Evolutionary conservation across 495 filamentous ascomycete species (phyloP).

Genomic region (Acidiella bohemica): DNA sequence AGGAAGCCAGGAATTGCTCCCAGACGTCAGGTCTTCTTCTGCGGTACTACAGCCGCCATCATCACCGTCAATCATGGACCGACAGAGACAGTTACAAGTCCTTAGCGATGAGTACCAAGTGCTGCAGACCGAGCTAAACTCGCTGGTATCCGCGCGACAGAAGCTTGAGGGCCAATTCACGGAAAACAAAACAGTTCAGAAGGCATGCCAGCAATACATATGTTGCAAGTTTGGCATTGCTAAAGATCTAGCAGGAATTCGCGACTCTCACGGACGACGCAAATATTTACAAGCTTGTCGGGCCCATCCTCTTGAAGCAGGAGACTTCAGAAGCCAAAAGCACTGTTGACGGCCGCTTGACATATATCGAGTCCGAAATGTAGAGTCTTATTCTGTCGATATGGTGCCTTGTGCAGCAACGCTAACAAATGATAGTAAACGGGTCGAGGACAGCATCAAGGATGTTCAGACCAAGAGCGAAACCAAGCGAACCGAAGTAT

Average conservation of each 20-base stretch:
- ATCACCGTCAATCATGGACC: slow-evolving; percentile 24
- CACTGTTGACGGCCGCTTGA: slow-evolving; percentile 77
- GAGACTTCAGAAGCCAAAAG: slow-evolving; percentile 74
- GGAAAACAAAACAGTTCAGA: slow-evolving; percentile 80
- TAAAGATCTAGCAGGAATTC: slow-evolving; percentile 54
- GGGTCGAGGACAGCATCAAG: slow-evolving; percentile 69
- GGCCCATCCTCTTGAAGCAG: slow-evolving; percentile 87
- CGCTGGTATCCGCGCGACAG: slow-evolving; percentile 65
- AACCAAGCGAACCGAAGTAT: slow-evolving; percentile 59
- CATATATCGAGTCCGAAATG: slow-evolving; percentile 93
- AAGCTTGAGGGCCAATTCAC: slow-evolving; percentile 87
- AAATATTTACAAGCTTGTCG: slow-evolving; percentile 88
- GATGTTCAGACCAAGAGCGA: slow-evolving; percentile 71
- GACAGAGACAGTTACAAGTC: slow-evolving; percentile 56
- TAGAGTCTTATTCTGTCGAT: slow-evolving; percentile 30
- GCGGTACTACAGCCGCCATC: not conserved
- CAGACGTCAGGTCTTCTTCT: too few relatives aligned
- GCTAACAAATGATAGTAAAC: slow-evolving; percentile 42
- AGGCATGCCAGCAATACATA: slow-evolving; percentile 33
- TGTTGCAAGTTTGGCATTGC: not conserved
- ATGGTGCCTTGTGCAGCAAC: too few relatives aligned
- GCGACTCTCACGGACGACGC: slow-evolving; percentile 58
- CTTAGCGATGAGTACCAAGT: slow-evolving; percentile 80
- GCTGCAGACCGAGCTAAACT: slow-evolving; percentile 73
- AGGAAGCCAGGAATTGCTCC: too few relatives aligned